Evolutionary conservation across 352 stramenopile species (phyloP), one percentile per base, ranked within the genome.

Genomic region (Phytopythium cucurbitacearum): DNA sequence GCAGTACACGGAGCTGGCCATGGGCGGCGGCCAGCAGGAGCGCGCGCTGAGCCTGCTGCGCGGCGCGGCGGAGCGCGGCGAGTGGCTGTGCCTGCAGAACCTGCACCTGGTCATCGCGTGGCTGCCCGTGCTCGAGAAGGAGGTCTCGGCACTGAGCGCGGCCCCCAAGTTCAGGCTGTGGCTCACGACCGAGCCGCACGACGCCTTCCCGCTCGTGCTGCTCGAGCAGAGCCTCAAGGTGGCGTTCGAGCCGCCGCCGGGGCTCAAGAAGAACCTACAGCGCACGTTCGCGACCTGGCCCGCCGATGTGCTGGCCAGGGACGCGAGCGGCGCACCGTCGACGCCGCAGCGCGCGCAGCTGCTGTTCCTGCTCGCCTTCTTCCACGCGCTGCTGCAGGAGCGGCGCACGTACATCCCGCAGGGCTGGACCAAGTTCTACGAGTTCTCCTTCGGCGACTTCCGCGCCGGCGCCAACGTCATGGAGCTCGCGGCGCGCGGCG

Each of bases 81-180:
- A 96, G 47, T 98, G 94, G 93, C 57, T 98, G 5, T 98, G 95
- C 71, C 72, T 98, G 0, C 97, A 98, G 64, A 98, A 98, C 61
- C 65, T 98, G 38, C 95, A 98, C 57, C 71, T 98, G 2, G 93
- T 98, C 5, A 71, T 97, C 36, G 83, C 85, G 1, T 98, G 94
- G 92, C 73, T 98, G 4, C 91, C 94, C 1, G 73, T 78, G 11
- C 75, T 98, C 5, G 91, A 98, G 53, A 98, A 98, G 48, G 76
- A 87, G 46, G 77, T 97, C 57, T 94, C 74, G 54, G 64, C 69
- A 15, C 60, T 95, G 4, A 69, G 63, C 6, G 51, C 82, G 0
- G 82, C 94, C 53, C 67, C 77, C 46, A 90, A 94, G 61, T 98
- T 98, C 65, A 84, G 94, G 2, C 67, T 98, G n/a, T 98, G 92